Conservation (phyloP, 495 filamentous ascomycete species). For the Xylaria intraflava region DNA sequence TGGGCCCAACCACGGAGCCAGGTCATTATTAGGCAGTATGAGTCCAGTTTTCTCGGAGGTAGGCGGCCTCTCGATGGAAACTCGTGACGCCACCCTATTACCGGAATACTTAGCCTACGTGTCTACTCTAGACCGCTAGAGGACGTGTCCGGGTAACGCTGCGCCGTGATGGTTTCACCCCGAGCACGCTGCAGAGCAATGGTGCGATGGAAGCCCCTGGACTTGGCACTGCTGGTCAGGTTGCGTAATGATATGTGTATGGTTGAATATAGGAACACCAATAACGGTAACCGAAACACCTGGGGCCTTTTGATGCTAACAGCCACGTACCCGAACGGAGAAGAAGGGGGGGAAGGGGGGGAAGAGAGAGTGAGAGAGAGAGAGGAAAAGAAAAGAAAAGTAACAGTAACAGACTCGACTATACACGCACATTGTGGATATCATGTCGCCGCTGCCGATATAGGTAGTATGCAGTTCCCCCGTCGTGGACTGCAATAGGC, state of each 20-base stretch:
- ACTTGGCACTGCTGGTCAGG: neutral
- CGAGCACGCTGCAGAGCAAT: neutral
- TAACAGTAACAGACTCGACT: neutral
- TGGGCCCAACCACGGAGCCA: neutral
- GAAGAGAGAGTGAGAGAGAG: neutral
- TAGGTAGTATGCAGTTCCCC: neutral
- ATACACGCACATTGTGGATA: constrained; percentile 5
- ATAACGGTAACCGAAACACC: neutral
- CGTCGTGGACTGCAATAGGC: constrained; percentile 1
- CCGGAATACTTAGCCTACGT: no score
- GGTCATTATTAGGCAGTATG: neutral
- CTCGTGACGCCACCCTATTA: neutral
- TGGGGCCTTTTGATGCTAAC: neutral
- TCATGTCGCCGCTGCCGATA: neutral
- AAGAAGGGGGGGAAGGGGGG: neutral
- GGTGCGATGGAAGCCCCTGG: neutral
- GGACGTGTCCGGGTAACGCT: neutral
- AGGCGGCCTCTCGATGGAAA: neutral
- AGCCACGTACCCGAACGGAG: neutral
- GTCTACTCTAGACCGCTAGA: neutral
- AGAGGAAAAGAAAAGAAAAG: neutral
- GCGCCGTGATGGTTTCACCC: neutral
- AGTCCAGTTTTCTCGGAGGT: neutral
- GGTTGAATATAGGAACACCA: neutral
- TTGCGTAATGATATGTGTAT: neutral